Evolutionary conservation across 2,329 filamentous ascomycete species (phyloP), one percentile per base, ranked within the genome.

Genomic region (Bisporella sp.): DNA sequence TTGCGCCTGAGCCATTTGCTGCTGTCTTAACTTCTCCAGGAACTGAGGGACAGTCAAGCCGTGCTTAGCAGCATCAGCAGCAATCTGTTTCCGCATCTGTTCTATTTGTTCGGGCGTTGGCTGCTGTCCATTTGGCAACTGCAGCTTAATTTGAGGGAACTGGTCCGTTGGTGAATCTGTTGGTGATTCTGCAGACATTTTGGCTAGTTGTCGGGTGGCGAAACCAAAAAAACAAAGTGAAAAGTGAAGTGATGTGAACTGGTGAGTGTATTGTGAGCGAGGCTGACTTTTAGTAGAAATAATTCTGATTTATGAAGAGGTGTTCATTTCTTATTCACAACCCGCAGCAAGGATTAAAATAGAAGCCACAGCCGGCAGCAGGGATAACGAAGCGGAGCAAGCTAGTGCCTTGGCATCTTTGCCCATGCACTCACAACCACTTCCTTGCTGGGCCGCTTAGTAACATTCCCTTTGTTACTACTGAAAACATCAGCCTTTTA

Each of bases 1-100:
- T 59, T 77, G 62, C 71, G 75, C 80, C 72, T 66, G 75, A 66
- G 70, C 70, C 59, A 71, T 68, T 4, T 73, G 74, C 62, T 82
- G 78, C 59, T 71, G 73, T 67, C 80, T 81, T 61, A 85, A 73
- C 53, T 81, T 78, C 64, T 85, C 82, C 63, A 95, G 79, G 66
- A 95, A 96, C 69, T 96, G 77, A 42, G 85, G 89, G 1, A 93
- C 84, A 5, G 85, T 82, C 78, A 97, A 83, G 66, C 91, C 91
- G 56, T 84, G 81, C 71, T 87, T 90, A 63, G 87, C 77, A 45
- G 92, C 92, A 69, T 96, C 91, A 46, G 81, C 79, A 45, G 85
- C 85, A 42, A 96, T 73, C 69, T 93, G 86, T 61, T 83, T 81
- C 68, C 95, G 88, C 77, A 96, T 93, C 50, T 79, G 77, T 50